phyloP scores from a whole-genome alignment of 2,329 filamentous ascomycete genomes.

The Fonsecaea pugnacius region DNA sequence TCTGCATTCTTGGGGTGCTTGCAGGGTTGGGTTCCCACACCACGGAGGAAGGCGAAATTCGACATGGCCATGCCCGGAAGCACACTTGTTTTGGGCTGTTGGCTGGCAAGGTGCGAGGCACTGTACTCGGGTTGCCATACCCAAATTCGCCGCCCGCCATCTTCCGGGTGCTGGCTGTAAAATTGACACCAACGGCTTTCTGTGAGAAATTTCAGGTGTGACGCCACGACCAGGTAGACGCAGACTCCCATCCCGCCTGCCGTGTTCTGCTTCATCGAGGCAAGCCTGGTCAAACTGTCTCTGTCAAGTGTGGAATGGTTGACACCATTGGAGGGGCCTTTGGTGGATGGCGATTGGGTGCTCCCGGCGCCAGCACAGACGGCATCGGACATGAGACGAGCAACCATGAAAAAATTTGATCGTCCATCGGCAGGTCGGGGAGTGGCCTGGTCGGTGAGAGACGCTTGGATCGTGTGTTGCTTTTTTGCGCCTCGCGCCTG shows the following conservation, averaged over 20 bases:
- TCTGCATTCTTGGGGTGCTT: conserved; percentile 16
- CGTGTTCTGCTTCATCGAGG: conserved; percentile 17
- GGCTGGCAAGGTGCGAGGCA: conserved; percentile 7
- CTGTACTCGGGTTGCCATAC: conserved; percentile 6
- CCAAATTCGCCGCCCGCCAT: conserved; percentile 19
- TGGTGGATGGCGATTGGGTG: conserved; percentile 22
- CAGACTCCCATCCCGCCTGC: conserved; percentile 15
- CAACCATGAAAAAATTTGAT: conserved; percentile 19
- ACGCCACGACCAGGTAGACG: neutral
- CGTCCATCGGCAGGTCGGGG: conserved; percentile 29
- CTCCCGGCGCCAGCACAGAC: conserved; percentile 31
- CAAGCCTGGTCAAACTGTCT: conserved; percentile 10
- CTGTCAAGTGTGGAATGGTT: conserved; percentile 2
- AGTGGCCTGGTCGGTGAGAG: conserved; percentile 29
- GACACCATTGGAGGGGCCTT: conserved; percentile 13
- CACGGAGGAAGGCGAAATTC: conserved; percentile 16
- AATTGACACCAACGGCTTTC: conserved; percentile 6
- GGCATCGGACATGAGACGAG: conserved; percentile 31
- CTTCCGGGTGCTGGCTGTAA: conserved; percentile 13
- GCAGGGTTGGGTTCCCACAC: conserved; percentile 14
- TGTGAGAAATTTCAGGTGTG: conserved; percentile 19
- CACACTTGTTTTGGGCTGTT: conserved; percentile 14
- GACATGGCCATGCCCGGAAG: conserved; percentile 24
- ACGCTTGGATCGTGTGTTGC: conserved; percentile 31
- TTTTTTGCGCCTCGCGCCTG: conserved; percentile 33